Base-by-base conservation (phyloP, 306 rosid genomes). In the Cyclanthera cordifolia region DNA sequence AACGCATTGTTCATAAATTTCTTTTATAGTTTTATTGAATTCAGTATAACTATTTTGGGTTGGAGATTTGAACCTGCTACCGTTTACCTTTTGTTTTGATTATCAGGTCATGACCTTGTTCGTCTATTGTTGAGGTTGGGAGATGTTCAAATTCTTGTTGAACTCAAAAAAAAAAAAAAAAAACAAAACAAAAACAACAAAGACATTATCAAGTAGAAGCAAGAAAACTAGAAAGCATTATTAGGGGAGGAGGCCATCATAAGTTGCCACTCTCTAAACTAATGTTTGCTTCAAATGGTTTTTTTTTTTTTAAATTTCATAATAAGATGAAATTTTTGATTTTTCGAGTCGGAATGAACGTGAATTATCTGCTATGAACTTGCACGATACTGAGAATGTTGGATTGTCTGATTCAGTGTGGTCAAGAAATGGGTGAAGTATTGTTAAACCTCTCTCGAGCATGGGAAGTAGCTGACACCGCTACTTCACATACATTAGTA, bases 401-500 rank as follows among this genome's bases (percentile, higher is more conserved):
- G 67, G 56, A 50, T 30, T 51, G 41, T 63, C 60, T 65, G 55
- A 48, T 72, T 61, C 80, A 92, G 96, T 92, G 95, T 77, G 97
- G 97, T 61, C 84, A 79, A 81, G 96, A 84, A 80, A 72, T 92
- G 79, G 97, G 93, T 71, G 84, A 87, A 76, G 83, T 77, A 74
- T 70, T 92, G 81, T 83, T 92, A 68, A 87, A 92, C 79, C 84
- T 92, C 56, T 84, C 95, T 69, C 82, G 87, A 45, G 96, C 97
- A 2, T 92, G 96, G 97, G 96, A 92, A 74, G 70, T 21, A 77
- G 95, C 90, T 60, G 96, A 92, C 59, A 77, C 96, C 28, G 81
- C 97, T 54, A 79, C 89, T 71, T 89, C 93, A 32, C 79, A 75
- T 76, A 58, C 83, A 69, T 79, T 92, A 65, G 85, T 74, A 46